Base-by-base conservation (phyloP, 192 early-diverging fungal genomes). In the Entophlyctis luteolus region DNA sequence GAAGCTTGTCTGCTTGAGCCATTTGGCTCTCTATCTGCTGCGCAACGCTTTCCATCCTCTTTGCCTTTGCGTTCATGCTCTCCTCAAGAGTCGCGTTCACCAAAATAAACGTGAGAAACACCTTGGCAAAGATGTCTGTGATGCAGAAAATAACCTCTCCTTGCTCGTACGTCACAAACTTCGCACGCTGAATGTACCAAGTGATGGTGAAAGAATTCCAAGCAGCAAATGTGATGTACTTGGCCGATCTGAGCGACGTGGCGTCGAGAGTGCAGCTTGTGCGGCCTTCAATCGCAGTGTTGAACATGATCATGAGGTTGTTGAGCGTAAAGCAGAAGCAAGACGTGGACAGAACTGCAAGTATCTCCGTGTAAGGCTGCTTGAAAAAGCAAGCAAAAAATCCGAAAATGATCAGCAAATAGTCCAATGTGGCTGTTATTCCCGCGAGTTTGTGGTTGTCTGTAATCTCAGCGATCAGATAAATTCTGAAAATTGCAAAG, bases 31-130 rank as follows among this genome's bases (percentile, higher is more conserved):
- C 71, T 39, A 79, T 59, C 14, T 59, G 67, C 25, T 57, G 29
- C 20, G 72, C 74, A 48, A 76, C 69, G 22, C 23, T 48, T 25
- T 58, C 55, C 50, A 79, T 66, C 32, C 18, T 36, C 8, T 59
- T 68, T 3, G 76, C 72, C 18, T 59, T 70, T 46, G 65, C 56
- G 53, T 58, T 70, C 65, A 77, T 75, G 35, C 33, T 49, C 47
- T 77, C 71, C 45, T 78, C 77, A 4, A 78, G 47, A 33, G 77
- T 76, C 33, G 74, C 62, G 47, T 78, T 78, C 22, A 75, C 71
- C 16, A 78, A 62, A 23, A 78, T 62, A 20, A 78, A 35, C 10
- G 77, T 78, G 25, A 77, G 53, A 35, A 77, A 71, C n/a, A 72
- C 75, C 32, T 77, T 77, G 29, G 75, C 72, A 33, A 71, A 47